Evolutionary conservation across 2,329 filamentous ascomycete species (phyloP).

Genomic region (Onygena corvina): DNA sequence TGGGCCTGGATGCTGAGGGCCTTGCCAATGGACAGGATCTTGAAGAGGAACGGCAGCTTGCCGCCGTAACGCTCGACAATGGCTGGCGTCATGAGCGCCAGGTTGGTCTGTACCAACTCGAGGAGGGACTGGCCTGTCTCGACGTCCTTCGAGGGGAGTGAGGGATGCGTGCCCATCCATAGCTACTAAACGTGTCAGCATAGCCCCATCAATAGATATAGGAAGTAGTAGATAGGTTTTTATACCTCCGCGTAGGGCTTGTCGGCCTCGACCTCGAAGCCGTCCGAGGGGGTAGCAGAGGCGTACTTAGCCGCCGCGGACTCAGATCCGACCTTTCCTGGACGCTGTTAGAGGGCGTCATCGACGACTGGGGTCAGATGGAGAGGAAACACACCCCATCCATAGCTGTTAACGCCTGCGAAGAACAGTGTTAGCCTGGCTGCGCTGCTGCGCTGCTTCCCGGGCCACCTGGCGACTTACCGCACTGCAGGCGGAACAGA

Average conservation of each 20-base stretch:
- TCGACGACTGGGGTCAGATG: no score
- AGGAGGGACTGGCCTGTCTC: slow-evolving; percentile 72
- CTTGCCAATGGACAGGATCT: slow-evolving; percentile 91
- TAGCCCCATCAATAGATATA: slow-evolving; percentile 10
- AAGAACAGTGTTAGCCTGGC: not conserved
- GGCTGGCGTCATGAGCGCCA: slow-evolving; percentile 62
- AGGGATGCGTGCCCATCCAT: slow-evolving; percentile 98
- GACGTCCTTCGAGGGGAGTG: slow-evolving; percentile 84
- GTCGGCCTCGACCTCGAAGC: slow-evolving; percentile 66
- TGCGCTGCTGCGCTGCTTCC: not conserved
- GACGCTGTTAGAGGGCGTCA: slow-evolving; percentile 21
- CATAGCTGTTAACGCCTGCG: slow-evolving; percentile 88
- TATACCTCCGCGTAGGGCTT: slow-evolving; percentile 86
- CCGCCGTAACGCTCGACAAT: slow-evolving; percentile 63
- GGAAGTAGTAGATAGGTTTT: slow-evolving; percentile 14
- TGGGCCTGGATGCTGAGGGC: slow-evolving; percentile 95
- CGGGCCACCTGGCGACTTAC: slow-evolving; percentile 30
- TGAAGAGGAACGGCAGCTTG: slow-evolving; percentile 93
- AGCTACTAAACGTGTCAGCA: slow-evolving; percentile 48
- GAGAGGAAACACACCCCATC: slow-evolving; percentile 58
- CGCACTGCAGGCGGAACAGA: slow-evolving; percentile 59
- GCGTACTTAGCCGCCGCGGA: slow-evolving; percentile 86
- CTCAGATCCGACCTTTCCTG: slow-evolving; percentile 71
- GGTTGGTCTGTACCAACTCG: slow-evolving; percentile 77
- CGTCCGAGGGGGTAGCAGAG: slow-evolving; percentile 63